phyloP scores from a whole-genome alignment of 768 basidiomycete genomes.

The Ramaria sp. region DNA sequence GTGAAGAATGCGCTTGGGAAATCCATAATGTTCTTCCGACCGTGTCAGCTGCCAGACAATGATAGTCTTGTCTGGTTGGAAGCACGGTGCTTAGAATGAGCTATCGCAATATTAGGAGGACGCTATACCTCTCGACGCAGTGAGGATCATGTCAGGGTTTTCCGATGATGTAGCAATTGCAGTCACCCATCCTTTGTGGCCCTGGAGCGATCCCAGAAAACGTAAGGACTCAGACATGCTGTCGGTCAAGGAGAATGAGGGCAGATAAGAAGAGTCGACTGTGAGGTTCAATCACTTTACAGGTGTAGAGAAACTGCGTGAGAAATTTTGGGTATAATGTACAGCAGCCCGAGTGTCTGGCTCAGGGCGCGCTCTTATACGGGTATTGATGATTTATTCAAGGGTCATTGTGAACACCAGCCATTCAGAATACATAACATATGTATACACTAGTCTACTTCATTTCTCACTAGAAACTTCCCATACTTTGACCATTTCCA shows the following conservation, averaged over 20 bases:
- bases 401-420: not conserved
- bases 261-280: not conserved
- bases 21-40: slow-evolving; percentile 82
- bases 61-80: slow-evolving; percentile 85
- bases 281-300: not conserved
- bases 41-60: slow-evolving; percentile 99
- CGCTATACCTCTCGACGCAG: slow-evolving; percentile 82
- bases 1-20: slow-evolving; percentile 93
- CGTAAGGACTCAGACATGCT: slow-evolving; percentile 77
- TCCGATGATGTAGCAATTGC: slow-evolving; percentile 97
- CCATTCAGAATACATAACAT: not conserved
- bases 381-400: not conserved
- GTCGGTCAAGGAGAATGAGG: slow-evolving; percentile 7
- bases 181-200: slow-evolving; percentile 97
- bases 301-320: slow-evolving; percentile 2
- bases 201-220: slow-evolving; percentile 84
- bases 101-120: slow-evolving; percentile 15
- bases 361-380: not conserved
- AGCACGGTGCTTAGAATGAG: not conserved
- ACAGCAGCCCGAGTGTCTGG: slow-evolving; percentile 9
- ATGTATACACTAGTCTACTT: not conserved
- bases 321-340: slow-evolving; percentile 1
- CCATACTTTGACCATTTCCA: not conserved
- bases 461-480: not conserved
- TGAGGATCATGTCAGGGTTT: slow-evolving; percentile 99